These are phyloP conservation scores for Arabis alpina DNA, from an alignment of 345 rosid species.

Conservation along the genomic window DNA sequence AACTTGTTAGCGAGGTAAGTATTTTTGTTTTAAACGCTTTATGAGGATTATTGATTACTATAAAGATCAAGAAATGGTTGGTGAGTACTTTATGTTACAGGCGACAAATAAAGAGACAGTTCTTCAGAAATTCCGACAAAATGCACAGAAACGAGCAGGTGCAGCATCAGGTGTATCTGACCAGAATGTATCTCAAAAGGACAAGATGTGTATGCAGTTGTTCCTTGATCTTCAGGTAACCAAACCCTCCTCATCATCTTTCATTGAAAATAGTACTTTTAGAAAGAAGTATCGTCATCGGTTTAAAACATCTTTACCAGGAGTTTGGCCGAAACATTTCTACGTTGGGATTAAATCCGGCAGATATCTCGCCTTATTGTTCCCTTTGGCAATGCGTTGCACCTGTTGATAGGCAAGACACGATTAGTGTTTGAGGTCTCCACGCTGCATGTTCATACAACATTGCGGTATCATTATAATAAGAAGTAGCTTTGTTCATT, in stretches of 20 bases:
- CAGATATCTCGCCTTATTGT: conserved; percentile 62
- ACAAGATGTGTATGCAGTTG: conserved; percentile 91
- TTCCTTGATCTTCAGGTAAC: conserved; percentile 96
- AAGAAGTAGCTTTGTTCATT: too few species aligned
- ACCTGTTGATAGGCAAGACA: conserved; percentile 65
- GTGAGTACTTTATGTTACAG: conserved; percentile 46
- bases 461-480: too few species aligned
- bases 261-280: background rate
- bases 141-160: conserved; percentile 89
- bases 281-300: background rate
- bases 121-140: conserved; percentile 86
- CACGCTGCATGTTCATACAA: too few species aligned
- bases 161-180: conserved; percentile 85
- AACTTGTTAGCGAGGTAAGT: conserved; percentile 85
- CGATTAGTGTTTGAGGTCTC: conserved; percentile 48
- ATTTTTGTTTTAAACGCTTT: conserved; percentile 18
- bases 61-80: background rate
- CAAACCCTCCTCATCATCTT: background rate
- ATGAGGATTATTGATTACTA: background rate
- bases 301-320: conserved; percentile 44
- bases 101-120: conserved; percentile 87
- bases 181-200: conserved; percentile 75
- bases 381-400: conserved; percentile 97
- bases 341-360: conserved; percentile 71
- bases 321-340: conserved; percentile 84